These are phyloP conservation scores for Hypoxylon intermedium DNA, from an alignment of 495 filamentous ascomycete species.

Conservation along the genomic window DNA sequence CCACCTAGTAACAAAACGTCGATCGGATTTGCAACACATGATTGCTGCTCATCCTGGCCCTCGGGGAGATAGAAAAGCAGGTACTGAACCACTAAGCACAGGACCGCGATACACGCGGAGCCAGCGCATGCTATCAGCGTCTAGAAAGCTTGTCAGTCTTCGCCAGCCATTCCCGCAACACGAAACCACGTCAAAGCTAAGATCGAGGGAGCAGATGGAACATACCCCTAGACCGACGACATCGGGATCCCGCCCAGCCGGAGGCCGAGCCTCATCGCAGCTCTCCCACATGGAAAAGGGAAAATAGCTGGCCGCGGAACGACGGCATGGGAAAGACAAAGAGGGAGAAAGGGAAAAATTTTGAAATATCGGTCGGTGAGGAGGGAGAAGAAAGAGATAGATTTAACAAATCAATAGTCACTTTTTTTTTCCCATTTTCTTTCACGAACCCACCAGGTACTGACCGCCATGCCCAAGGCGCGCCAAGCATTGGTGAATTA, in stretches of 20 bases:
- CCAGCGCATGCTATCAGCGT: constrained; percentile 37
- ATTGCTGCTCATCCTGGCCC: constrained; percentile 18
- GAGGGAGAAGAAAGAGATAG: constrained; percentile 4
- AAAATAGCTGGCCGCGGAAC: constrained; percentile 25
- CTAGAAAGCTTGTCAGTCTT: constrained; percentile 20
- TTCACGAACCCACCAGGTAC: constrained; percentile 30
- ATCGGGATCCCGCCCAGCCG: constrained; percentile 36
- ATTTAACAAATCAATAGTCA: constrained; percentile 12
- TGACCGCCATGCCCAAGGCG: constrained; percentile 30
- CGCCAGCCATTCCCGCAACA: neutral
- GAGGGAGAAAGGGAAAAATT: constrained; percentile 6
- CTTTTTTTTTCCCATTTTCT: constrained; percentile 8
- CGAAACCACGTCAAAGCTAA: neutral
- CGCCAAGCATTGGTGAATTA: constrained; percentile 32
- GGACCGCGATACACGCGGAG: constrained; percentile 33
- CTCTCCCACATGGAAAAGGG: constrained; percentile 38
- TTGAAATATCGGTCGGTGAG: constrained; percentile 15
- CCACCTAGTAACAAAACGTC: constrained; percentile 26
- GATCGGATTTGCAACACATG: constrained; percentile 28
- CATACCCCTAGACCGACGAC: constrained; percentile 35
- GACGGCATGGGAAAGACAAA: constrained; percentile 32
- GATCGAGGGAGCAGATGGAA: constrained; percentile 1
- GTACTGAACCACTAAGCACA: constrained; percentile 33
- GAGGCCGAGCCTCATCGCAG: constrained; percentile 36
- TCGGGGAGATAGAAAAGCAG: constrained; percentile 30